These are phyloP conservation scores for Globisporangium alternatum DNA, from an alignment of 352 stramenopile species.

Conservation along the genomic window DNA sequence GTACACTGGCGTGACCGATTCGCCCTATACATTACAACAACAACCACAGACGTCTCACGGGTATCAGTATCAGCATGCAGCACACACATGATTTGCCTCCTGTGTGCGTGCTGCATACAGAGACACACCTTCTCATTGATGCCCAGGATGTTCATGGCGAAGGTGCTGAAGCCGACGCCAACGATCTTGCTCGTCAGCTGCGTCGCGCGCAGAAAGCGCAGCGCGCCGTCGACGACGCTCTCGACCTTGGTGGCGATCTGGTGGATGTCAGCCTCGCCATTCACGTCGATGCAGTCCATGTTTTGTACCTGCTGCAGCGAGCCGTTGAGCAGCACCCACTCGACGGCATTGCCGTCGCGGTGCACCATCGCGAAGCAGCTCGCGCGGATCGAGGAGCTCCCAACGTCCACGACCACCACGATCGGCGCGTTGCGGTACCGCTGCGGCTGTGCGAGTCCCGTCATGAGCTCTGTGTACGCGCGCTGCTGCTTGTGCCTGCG, in stretches of 20 bases:
- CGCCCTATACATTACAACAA: slow-evolving; percentile 29
- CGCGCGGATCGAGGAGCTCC: slow-evolving; percentile 91
- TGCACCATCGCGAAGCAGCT: slow-evolving; percentile 77
- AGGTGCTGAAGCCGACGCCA: slow-evolving; percentile 90
- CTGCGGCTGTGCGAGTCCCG: slow-evolving; percentile 31
- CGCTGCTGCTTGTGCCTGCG: slow-evolving; percentile 18
- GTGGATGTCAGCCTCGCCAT: slow-evolving; percentile 56
- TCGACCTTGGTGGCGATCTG: slow-evolving; percentile 52
- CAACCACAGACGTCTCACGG: background rate
- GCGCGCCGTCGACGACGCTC: slow-evolving; percentile 37
- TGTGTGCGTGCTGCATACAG: background rate
- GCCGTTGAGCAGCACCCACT: slow-evolving; percentile 62
- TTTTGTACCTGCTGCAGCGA: slow-evolving; percentile 63
- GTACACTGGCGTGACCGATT: slow-evolving; percentile 70
- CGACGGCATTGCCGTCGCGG: slow-evolving; percentile 5
- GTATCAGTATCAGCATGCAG: background rate
- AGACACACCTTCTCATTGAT: slow-evolving; percentile 51
- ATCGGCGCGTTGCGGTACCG: slow-evolving; percentile 45
- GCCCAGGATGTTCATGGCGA: slow-evolving; percentile 93
- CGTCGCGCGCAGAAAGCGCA: slow-evolving; percentile 49
- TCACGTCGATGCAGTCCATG: slow-evolving; percentile 36
- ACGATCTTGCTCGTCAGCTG: slow-evolving; percentile 44
- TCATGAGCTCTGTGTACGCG: slow-evolving; percentile 21
- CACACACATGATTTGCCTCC: too few relatives aligned
- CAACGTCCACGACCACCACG: slow-evolving; percentile 88